These are phyloP conservation scores for Tylopilus sp. DNA, from an alignment of 1,284 basidiomycete species.

Conservation along the genomic window DNA sequence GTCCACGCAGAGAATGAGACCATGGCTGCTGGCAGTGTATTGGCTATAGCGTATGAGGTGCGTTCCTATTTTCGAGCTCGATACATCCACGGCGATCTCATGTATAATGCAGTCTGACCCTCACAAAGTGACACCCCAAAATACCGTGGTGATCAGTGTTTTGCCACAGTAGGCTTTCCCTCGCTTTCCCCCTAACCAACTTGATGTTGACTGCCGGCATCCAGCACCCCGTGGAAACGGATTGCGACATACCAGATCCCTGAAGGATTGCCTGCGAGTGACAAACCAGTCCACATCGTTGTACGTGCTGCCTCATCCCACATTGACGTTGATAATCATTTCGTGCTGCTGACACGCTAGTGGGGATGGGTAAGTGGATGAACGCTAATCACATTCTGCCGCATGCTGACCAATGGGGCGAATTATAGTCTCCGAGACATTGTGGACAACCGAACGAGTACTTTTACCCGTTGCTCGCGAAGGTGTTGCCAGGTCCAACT, in stretches of 20 bases:
- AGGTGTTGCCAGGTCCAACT: neutral
- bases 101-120: conserved; percentile 12
- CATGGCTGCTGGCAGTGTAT: neutral
- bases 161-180: conserved; percentile 9
- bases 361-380: conserved; percentile 27
- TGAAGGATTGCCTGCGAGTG: conserved; percentile 9
- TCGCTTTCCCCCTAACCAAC: neutral
- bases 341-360: conserved; percentile 7
- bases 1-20: conserved; percentile 10
- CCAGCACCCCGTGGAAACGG: conserved; percentile 25
- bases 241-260: conserved; percentile 12
- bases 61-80: conserved; percentile 1
- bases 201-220: neutral
- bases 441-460: conserved; percentile 23
- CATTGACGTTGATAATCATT: conserved; percentile 4
- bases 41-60: conserved; percentile 9
- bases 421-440: conserved; percentile 3
- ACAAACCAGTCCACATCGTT: neutral
- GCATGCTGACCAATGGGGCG: conserved; percentile 3
- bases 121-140: neutral
- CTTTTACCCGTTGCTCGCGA: conserved; percentile 12
- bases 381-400: neutral
- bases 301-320: conserved; percentile 18
- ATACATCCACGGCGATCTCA: neutral
- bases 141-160: conserved; percentile 16